phyloP scores from a whole-genome alignment of 2,329 filamentous ascomycete genomes.

The Orbilia brochopaga region DNA sequence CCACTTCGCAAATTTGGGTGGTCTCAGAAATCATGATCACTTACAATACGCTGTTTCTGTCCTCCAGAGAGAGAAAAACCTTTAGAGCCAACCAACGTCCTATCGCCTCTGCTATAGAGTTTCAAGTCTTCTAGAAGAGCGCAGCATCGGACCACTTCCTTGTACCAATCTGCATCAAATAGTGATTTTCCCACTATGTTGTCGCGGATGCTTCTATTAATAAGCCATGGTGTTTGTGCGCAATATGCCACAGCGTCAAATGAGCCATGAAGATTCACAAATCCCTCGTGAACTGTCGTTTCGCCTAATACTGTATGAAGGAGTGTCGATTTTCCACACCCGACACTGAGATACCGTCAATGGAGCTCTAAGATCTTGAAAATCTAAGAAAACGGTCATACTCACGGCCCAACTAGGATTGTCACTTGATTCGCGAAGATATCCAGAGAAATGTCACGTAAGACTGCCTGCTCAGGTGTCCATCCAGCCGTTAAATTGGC shows the following conservation, averaged over 20 bases:
- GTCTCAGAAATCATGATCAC: conserved; percentile 52
- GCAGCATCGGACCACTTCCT: conserved; percentile 57
- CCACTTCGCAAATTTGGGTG: too few species aligned
- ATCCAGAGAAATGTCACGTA: conserved; percentile 1
- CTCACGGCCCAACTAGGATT: conserved; percentile 35
- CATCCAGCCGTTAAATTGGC: conserved; percentile 4
- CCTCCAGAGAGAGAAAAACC: conserved; percentile 62
- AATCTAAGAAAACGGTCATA: neutral
- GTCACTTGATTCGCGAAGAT: conserved; percentile 18
- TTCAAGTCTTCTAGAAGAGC: conserved; percentile 57
- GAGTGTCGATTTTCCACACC: conserved; percentile 60
- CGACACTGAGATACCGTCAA: conserved; percentile 57
- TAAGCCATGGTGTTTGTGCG: conserved; percentile 58
- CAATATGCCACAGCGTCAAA: conserved; percentile 58
- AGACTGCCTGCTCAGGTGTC: neutral
- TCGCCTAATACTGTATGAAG: conserved; percentile 59
- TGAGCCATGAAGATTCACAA: conserved; percentile 51
- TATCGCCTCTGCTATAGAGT: conserved; percentile 55
- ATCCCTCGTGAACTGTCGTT: conserved; percentile 55
- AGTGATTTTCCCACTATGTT: conserved; percentile 58
- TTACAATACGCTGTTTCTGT: conserved; percentile 60
- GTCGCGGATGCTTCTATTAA: conserved; percentile 57
- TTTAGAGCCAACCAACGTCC: conserved; percentile 58
- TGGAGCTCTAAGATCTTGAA: too few species aligned
- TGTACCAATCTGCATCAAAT: conserved; percentile 57